Evolutionary conservation across 2,329 filamentous ascomycete species (phyloP), one percentile per base, ranked within the genome.

Genomic region (Cercospora sojina): DNA sequence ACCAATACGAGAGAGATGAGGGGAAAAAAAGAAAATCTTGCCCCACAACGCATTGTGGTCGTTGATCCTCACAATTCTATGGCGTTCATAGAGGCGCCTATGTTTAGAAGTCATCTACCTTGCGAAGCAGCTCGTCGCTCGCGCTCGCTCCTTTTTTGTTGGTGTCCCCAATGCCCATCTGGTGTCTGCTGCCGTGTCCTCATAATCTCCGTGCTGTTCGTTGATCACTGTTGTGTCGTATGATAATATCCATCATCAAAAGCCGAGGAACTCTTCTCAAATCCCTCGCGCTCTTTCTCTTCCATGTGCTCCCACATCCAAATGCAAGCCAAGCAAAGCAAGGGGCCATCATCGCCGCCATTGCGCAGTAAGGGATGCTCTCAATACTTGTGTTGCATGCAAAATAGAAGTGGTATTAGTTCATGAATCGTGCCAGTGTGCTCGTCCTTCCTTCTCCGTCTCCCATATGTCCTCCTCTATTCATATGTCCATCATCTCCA

Each of bases 401-500:
- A 49, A 49, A 41, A 41, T 41, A n/a, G 35, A 41, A 25, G 18
- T 23, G 10, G 43, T 49, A 23, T 49, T 49, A 49, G 43, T 49
- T 23, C 18, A 49, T 49, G 18, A 49, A 13, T 56, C 51, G 51
- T 29, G 51, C 51, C 25, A 31, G 10, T 18, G 51, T 56, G 27
- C 25, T 56, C 29, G n/a, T n/a, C 35, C 35, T n/a, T 29, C 25
- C n/a, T 56, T 56, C 18, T n/a, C 25, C 9, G 16, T n/a, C 7
- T 31, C 51, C 29, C 51, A 6, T 31, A 9, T 56, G 13, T 56
- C 51, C n/a, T 56, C 51, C 29, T 56, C 27, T 47, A 18, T 60
- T 74, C 69, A 78, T 62, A 78, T 76, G 69, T 90, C 87, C 78
- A 87, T 86, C 85, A 89, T 89, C 77, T 89, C 87, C 55, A 85